Evolutionary conservation across 768 basidiomycete genomes (phyloP), one percentile per base, ranked within the genome.

Genomic region (Rhodosporidiobolus sp.): DNA sequence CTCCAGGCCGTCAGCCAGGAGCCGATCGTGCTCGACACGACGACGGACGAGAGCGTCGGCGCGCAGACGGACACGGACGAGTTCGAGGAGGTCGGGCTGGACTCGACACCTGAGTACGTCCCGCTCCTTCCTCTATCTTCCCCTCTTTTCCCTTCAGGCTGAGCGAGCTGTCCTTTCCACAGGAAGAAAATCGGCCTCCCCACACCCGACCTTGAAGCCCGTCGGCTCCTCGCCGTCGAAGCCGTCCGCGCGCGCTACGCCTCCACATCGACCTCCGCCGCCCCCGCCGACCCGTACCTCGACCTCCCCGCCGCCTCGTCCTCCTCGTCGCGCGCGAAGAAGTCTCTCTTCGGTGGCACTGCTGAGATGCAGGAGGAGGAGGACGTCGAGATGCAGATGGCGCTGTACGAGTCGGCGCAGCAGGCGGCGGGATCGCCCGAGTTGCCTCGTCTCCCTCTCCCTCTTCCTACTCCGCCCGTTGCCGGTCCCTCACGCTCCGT

Each of bases 1-100:
- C 71, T 60, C 2, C 59, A 67, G 57, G 28, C 32, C 46, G 32
- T 24, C 19, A 85, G 87, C 60, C 92, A 22, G 24, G 69, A 91
- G 75, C 94, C 94, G 10, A 97, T 97, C 69, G 86, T 88, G 65
- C 86, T 97, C 66, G 92, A 94, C 77, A 79, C 49, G 77, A 81
- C 65, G 81, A 81, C 52, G 79, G 78, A 78, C 54, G 80, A 80
- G 55, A 78, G 82, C 46, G 81, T 82, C 28, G 77, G 67, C 49
- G 75, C 75, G 49, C 77, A 80, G 34, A 79, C 83, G 17, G 83
- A 83, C 71, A 84, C 79, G 64, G 84, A 82, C 74, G 86, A 87
- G 60, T 77, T 74, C 35, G 74, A 70, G 46, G 71, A 70, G 67
- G 72, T 70, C 24, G 76, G 56, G 34, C 65, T 52, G 46, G 70